Base-by-base conservation (phyloP, 2,329 filamentous ascomycete genomes). In the Aspergillus piperis region DNA sequence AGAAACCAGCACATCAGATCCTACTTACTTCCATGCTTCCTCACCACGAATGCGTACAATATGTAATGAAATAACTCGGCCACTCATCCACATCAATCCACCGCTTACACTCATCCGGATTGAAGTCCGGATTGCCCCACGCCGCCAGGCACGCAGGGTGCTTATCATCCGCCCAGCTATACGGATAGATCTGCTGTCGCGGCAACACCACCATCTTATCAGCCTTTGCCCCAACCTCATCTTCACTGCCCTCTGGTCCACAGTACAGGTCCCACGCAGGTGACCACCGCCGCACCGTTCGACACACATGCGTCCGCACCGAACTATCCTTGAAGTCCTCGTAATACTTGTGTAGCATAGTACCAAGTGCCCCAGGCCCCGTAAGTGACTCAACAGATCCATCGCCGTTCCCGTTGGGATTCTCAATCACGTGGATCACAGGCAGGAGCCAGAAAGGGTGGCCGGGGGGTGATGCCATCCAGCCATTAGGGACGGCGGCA, bases 1-100 rank as follows among this genome's bases (percentile, higher is more conserved):
- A 41, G 17, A 17, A 5, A 19, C 25, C 21, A 25, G 6, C 19
- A 25, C 8, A 27, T 41, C 19, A 4, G 11, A 19, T 5, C 15
- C 2, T 4, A 38, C 32, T 15, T 3, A 6, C 3, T 8, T 7
- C 17, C 8, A 11, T 6, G n/a, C 10, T n/a, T 32, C 36, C 13
- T 59, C 54, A 67, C 65, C 65, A 67, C 3, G 64, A 61, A 60
- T 67, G 65, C 11, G 65, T 67, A 58, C 65, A 67, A 44, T 67
- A 67, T 3, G 65, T 67, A 55, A 67, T 67, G 23, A 67, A 67
- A 48, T 67, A 67, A 52, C 65, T 67, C 21, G 65, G 65, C 65
- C 65, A 67, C n/a, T 59, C 64, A 7, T 67, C 65, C 41, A 67
- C 61, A 44, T 62, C 56, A 56, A 67, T 65, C 13, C 59, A 13